Evolutionary conservation across 202 grass and related monocot species (phyloP).

Genomic region (Alloteropsis angusta): DNA sequence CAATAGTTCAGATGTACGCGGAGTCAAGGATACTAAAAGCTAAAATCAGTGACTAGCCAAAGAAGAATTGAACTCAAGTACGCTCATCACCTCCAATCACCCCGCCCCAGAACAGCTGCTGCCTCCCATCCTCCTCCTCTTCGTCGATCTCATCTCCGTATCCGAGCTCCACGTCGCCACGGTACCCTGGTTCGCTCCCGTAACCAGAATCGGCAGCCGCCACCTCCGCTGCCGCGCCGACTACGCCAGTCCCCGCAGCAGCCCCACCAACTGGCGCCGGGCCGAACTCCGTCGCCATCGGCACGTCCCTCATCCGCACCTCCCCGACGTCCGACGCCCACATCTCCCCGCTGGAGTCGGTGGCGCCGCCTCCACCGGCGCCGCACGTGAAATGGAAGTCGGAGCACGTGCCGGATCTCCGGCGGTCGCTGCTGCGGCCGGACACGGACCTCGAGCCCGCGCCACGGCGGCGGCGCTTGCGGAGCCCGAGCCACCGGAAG

Average conservation of each 20-base stretch:
- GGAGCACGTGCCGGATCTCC: slow-evolving; percentile 81
- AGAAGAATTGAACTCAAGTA: slow-evolving; percentile 15
- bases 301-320: slow-evolving; percentile 47
- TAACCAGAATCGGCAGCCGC: slow-evolving; percentile 65
- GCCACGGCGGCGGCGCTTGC: slow-evolving; percentile 70
- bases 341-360: slow-evolving; percentile 71
- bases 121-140: slow-evolving; percentile 72
- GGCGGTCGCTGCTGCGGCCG: slow-evolving; percentile 80
- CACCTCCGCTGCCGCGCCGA: slow-evolving; percentile 22
- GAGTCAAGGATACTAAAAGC: neutral
- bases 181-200: slow-evolving; percentile 84
- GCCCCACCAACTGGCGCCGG: slow-evolving; percentile 16
- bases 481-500: slow-evolving; percentile 56
- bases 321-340: slow-evolving; percentile 95
- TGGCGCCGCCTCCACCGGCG: slow-evolving; percentile 52
- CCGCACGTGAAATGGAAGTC: slow-evolving; percentile 62
- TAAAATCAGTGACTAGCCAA: slow-evolving; percentile 7
- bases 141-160: slow-evolving; percentile 92
- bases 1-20: neutral
- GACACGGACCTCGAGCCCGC: slow-evolving; percentile 72
- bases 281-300: slow-evolving; percentile 36
- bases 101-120: slow-evolving; percentile 75
- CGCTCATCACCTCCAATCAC: slow-evolving; percentile 54
- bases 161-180: slow-evolving; percentile 83
- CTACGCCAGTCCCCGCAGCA: slow-evolving; percentile 14